phyloP scores from a whole-genome alignment of 73 alveolate genomes.

The Paramecium tetraurelia region DNA sequence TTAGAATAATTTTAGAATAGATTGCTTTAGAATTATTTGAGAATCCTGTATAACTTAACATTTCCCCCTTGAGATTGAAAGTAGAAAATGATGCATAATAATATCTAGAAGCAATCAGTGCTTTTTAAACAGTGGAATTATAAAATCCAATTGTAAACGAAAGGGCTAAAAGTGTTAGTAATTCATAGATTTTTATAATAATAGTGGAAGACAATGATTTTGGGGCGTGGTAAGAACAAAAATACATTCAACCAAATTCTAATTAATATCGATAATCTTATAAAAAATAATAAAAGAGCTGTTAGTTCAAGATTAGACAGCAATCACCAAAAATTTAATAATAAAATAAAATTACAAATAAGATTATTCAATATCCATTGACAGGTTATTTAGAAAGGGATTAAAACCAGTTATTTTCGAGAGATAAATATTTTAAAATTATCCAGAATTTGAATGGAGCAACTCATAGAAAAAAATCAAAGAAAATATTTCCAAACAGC shows the following conservation, averaged over 20 bases:
- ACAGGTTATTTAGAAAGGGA: background rate
- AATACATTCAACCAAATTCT: background rate
- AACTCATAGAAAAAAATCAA: background rate
- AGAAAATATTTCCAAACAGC: background rate
- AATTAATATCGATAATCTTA: background rate
- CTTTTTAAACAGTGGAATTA: background rate
- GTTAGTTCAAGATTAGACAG: background rate
- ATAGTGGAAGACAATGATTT: conserved; percentile 8
- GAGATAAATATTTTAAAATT: background rate
- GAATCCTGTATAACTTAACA: background rate
- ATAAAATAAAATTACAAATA: background rate
- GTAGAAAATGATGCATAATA: conserved; percentile 3
- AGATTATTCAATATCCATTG: background rate
- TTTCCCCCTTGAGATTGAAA: background rate
- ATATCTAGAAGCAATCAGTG: background rate
- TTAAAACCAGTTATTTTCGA: background rate
- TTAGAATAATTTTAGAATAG: background rate
- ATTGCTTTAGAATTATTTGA: background rate
- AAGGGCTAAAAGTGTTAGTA: conserved; percentile 11
- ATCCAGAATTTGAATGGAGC: background rate
- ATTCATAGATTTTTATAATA: background rate
- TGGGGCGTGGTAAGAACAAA: background rate
- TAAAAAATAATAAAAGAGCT: background rate
- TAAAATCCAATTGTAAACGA: background rate
- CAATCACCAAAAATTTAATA: background rate